Evolutionary conservation across 257 asterid species (phyloP), one percentile per base, ranked within the genome.

Genomic region (Solanum pinnatisectum): DNA sequence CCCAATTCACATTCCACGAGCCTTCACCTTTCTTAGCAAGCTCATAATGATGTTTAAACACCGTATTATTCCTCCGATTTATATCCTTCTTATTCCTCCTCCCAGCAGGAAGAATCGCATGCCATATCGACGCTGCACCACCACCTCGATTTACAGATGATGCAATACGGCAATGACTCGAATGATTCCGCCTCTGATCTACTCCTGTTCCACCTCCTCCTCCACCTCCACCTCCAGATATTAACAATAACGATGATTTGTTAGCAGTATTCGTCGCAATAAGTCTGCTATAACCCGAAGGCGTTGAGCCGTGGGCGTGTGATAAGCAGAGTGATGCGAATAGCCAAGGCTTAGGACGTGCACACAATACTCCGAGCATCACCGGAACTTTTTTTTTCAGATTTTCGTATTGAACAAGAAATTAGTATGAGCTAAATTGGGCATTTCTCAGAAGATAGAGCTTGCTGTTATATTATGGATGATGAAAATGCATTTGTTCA

Each of bases 1-100:
- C 99, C 99, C 99, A 95, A 13, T 94, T 95, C 36, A 91, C 98
- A 79, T 96, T 96, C 99, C 99, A 96, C 2, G 99, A 96, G 4
- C 99, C 99, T 83, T 95, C 98, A 0, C 98, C 88, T 37, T 88
- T 89, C 85, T 88, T 91, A 87, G 81, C 79, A 72, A 91, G 49
- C 87, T 91, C 95, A 65, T 90, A 88, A 84, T 92, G 92, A 67
- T 86, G 93, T 83, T 93, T 93, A 88, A 88, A 87, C 82, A 92
- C 84, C 76, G 89, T 89, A 23, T 91, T 88, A 23, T 88, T 88
- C 65, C 88, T 88, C 63, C 84, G 30, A 44, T 73, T 70, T 4
- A 35, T 6, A 33, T 30, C 49, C 74, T 72, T 86, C 60, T 72
- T 86, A 87, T 87, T 86, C 6, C 91, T 87, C 81, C 90, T 67